phyloP scores from a whole-genome alignment of 2,329 filamentous ascomycete species.

The Sclerotiophoma versabilis region DNA sequence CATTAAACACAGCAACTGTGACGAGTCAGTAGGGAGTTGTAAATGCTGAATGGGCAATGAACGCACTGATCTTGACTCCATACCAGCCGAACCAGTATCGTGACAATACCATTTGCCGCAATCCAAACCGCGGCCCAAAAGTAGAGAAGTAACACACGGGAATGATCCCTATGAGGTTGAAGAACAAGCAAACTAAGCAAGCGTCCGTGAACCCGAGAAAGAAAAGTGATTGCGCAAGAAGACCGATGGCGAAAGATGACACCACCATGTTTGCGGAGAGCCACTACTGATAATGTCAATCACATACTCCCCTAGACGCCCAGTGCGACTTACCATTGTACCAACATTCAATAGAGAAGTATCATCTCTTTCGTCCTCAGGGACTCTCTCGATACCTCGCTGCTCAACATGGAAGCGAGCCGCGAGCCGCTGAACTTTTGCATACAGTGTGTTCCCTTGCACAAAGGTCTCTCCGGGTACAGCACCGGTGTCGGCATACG shows the following conservation, averaged over 20 bases:
- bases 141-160: conserved; percentile 80
- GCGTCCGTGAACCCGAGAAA: conserved; percentile 75
- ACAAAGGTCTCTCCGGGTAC: conserved; percentile 67
- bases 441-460: conserved; percentile 63
- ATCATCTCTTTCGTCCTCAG: conserved; percentile 72
- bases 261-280: conserved; percentile 80
- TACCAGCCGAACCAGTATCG: conserved; percentile 79
- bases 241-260: conserved; percentile 77
- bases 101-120: conserved; percentile 82
- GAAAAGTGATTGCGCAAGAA: conserved; percentile 73
- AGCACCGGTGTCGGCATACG: conserved; percentile 52
- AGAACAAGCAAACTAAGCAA: conserved; percentile 74
- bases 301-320: background rate
- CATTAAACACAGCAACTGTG: conserved; percentile 71
- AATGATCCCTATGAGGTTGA: conserved; percentile 75
- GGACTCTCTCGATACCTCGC: conserved; percentile 77
- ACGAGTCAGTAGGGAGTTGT: background rate
- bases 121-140: conserved; percentile 75
- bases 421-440: conserved; percentile 68
- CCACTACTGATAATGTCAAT: conserved; percentile 61
- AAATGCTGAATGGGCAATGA: background rate
- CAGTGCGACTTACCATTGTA: conserved; percentile 67
- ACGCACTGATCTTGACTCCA: conserved; percentile 63
- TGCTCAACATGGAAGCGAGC: conserved; percentile 73
- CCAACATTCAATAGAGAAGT: conserved; percentile 70